Conservation (phyloP, 306 rosid species). For the Rosa persica region DNA sequence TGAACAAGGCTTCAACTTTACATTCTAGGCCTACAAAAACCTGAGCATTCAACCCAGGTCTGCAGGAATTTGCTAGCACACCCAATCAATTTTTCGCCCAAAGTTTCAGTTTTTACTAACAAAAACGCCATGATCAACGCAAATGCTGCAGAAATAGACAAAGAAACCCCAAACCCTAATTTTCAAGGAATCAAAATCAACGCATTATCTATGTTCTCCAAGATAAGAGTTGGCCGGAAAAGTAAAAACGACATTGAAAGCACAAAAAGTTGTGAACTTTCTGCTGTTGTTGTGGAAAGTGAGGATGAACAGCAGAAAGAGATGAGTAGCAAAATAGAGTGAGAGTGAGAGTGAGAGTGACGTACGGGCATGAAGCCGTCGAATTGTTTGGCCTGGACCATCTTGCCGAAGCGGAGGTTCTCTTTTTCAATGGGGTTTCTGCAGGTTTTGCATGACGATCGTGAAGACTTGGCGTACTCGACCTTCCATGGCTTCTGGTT, state of each 20-base stretch:
- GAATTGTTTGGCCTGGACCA: constrained; percentile 87
- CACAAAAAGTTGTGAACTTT: background rate
- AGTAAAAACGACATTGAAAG: background rate
- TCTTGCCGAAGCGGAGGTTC: constrained; percentile 82
- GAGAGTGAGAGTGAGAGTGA: background rate
- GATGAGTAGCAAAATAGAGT: background rate
- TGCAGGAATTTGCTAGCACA: background rate
- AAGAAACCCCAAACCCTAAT: background rate
- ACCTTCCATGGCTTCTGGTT: constrained; percentile 78
- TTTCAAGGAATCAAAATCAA: background rate
- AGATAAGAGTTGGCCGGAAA: background rate
- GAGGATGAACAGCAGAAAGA: background rate
- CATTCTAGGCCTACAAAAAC: background rate
- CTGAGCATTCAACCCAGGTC: background rate
- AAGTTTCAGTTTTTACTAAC: background rate
- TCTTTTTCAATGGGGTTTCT: constrained; percentile 65
- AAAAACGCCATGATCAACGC: background rate
- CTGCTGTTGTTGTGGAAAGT: background rate
- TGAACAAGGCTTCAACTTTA: background rate
- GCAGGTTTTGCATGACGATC: constrained; percentile 92
- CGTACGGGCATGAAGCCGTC: constrained; percentile 92
- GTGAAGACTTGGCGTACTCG: constrained; percentile 86
- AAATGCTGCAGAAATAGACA: constrained; percentile 2
- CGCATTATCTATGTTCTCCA: background rate
- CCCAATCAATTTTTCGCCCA: background rate